Evolutionary conservation across 169 alveolate species (phyloP), one percentile per base, ranked within the genome.

Genomic region (Plasmodium yoelii): DNA sequence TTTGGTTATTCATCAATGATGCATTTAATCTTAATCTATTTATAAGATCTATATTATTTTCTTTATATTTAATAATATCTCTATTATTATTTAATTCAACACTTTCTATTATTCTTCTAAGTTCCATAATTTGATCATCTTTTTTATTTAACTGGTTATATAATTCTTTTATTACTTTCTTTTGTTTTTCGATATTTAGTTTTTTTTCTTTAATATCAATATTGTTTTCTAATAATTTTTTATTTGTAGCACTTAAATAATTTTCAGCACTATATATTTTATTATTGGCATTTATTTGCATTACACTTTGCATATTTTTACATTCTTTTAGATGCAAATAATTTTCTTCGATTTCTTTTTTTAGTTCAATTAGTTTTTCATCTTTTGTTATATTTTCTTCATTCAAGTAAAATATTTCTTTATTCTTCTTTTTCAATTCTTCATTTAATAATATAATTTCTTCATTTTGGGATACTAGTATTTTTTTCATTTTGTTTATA

Each of bases 151-250:
- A 59, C 61, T 80, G 77, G 44, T 24, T 80, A 34, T 67, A 65
- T 28, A 80, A 67, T 67, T 80, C 90, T 28, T 80, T 80, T 65
- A 80, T 80, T 39, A 80, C 73, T 80, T 82, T 80, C 49, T 67
- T 80, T 56, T 80, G 90, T 22, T 80, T 80, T 56, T 80, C 90
- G 3, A 80, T 80, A 42, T 80, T 80, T n/a, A 80, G 42, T 34
- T 67, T 65, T 2, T 80, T 80, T 56, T 80, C 90, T 15, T 67
- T 80, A 26, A 80, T 55, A 15, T 44, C 44, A 19, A 80, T 67
- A 44, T 80, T 61, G 53, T 67, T 80, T 68, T 80, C 69, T 15
- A 65, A 42, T 57, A 80, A 59, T 19, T 68, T 80, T 12, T 80
- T 63, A 34, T 80, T 65, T 39, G 90, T 80, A 0, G 55, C 49